phyloP scores from a whole-genome alignment of 352 stramenopile genomes.

The Phytophthora syringae region DNA sequence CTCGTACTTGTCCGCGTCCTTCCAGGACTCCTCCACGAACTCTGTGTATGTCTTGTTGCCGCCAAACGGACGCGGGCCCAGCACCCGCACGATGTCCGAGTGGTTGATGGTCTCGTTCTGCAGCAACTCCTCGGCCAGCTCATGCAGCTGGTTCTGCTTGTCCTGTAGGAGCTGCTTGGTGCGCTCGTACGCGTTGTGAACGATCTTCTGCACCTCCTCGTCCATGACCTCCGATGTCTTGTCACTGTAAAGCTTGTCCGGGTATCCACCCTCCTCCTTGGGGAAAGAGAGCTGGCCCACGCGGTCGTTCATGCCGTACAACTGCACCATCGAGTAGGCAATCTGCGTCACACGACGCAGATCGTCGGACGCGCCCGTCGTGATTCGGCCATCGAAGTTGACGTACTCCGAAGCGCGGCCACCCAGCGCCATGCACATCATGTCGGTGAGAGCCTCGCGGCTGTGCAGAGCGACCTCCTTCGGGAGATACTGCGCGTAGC shows the following conservation, averaged over 20 bases:
- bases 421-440: slow-evolving; percentile 99
- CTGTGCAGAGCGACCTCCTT: slow-evolving; percentile 98
- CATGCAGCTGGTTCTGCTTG: slow-evolving; percentile 93
- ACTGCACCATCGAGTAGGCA: slow-evolving; percentile 98
- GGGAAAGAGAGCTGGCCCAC: slow-evolving; percentile 98
- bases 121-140: slow-evolving; percentile 95
- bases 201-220: slow-evolving; percentile 97
- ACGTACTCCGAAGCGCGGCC: slow-evolving; percentile 97
- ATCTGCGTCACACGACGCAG: slow-evolving; percentile 93
- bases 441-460: slow-evolving; percentile 97
- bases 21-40: slow-evolving; percentile 93
- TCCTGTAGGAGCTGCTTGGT: slow-evolving; percentile 95
- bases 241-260: slow-evolving; percentile 98
- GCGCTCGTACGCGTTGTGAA: slow-evolving; percentile 96
- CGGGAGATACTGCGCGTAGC: slow-evolving; percentile 99
- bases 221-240: slow-evolving; percentile 98
- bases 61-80: slow-evolving; percentile 95
- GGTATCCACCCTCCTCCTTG: slow-evolving; percentile 87
- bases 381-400: slow-evolving; percentile 96
- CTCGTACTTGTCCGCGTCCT: slow-evolving; percentile 84
- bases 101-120: slow-evolving; percentile 99
- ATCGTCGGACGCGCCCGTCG: slow-evolving; percentile 96
- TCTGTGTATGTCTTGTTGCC: slow-evolving; percentile 97
- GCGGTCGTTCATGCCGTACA: slow-evolving; percentile 98
- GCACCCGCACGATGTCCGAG: slow-evolving; percentile 95